Evolutionary conservation across 176 grass and related monocot species (phyloP).

Genomic region (Avena eriantha): DNA sequence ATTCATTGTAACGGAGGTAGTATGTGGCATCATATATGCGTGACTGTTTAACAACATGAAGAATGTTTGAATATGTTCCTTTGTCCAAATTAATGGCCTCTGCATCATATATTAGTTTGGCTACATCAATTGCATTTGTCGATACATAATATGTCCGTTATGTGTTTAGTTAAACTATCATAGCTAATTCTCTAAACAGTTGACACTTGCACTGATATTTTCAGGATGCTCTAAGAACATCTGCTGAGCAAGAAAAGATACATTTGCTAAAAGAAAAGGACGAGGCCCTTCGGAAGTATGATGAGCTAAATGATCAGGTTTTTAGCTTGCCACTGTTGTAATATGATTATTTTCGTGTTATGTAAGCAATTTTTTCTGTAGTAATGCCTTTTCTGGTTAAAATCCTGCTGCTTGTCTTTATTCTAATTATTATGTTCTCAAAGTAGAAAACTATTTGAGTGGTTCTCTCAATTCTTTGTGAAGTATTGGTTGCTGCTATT

Average conservation of each 20-base stretch:
- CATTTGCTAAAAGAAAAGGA: slow-evolving; percentile 67
- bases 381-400: not conserved
- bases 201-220: not conserved
- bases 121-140: no score
- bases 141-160: no score
- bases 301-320: slow-evolving; percentile 96
- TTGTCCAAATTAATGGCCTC: no score
- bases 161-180: no score
- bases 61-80: no score
- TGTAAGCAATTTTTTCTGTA: not conserved
- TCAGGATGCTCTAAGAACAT: slow-evolving; percentile 68
- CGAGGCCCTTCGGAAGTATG: slow-evolving; percentile 76
- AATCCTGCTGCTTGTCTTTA: not conserved
- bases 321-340: slow-evolving; percentile 4
- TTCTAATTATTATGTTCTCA: not conserved
- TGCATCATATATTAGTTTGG: no score
- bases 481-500: slow-evolving; percentile 26
- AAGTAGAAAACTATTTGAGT: not conserved
- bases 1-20: no score
- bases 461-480: not conserved
- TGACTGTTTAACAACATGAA: no score
- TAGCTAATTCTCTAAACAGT: no score
- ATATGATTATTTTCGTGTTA: not conserved
- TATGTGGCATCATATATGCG: no score
- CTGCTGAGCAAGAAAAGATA: slow-evolving; percentile 78